Percentiles rank a stretch among this genome's conserved stretches.
These are phyloP conservation scores for Heliosperma pusillum DNA, from an alignment of 148 eudicot genomes.

Conservation along the genomic window DNA sequence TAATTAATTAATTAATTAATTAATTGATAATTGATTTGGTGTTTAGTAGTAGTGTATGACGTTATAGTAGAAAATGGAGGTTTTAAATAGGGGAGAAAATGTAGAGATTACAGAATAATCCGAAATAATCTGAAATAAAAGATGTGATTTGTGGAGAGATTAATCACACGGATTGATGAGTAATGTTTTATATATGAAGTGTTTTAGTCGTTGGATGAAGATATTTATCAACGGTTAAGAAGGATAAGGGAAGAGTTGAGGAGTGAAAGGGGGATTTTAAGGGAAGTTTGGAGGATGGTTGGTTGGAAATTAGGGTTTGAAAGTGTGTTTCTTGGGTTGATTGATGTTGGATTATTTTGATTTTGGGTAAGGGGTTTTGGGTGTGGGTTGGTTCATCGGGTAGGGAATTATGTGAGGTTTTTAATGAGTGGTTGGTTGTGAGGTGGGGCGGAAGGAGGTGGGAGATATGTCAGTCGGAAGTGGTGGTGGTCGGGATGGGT, in stretches of 20 bases:
- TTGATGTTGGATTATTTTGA: slow-evolving; percentile 27
- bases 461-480: slow-evolving; percentile 38
- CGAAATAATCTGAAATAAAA: slow-evolving; percentile 16
- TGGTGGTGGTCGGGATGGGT: slow-evolving; percentile 35
- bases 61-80: not conserved
- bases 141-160: slow-evolving; percentile 31
- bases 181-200: slow-evolving; percentile 8
- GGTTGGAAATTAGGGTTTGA: not conserved
- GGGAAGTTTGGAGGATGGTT: slow-evolving; percentile 1
- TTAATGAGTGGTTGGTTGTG: slow-evolving; percentile 26
- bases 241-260: not conserved
- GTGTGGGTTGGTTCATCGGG: slow-evolving; percentile 24
- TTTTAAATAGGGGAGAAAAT: slow-evolving; percentile 48
- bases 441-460: not conserved
- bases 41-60: not conserved
- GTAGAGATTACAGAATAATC: slow-evolving; percentile 8
- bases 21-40: slow-evolving; percentile 2
- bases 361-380: slow-evolving; percentile 14
- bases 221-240: slow-evolving; percentile 37
- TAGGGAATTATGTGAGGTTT: slow-evolving; percentile 49
- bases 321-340: slow-evolving; percentile 47
- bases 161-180: slow-evolving; percentile 30
- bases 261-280: slow-evolving; percentile 4
- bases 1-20: slow-evolving; percentile 3
- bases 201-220: slow-evolving; percentile 34